phyloP scores from a whole-genome alignment of 2,329 filamentous ascomycete genomes.

The Paecilomyces fulvus region DNA sequence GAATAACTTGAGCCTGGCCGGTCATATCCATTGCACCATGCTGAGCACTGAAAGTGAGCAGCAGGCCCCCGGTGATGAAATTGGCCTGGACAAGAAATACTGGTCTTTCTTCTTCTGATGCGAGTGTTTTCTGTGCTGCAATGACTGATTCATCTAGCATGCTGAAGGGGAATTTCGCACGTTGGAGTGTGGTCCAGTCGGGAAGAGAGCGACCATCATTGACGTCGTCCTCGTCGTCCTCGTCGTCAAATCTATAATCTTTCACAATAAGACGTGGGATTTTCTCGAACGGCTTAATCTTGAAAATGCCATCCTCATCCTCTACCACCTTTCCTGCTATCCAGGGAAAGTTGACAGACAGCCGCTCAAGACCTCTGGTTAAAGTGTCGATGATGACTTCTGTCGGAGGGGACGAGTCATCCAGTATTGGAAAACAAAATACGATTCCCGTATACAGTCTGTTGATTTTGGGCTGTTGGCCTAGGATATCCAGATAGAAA shows the following conservation, averaged over 20 bases:
- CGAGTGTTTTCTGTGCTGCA: slow-evolving; percentile 35
- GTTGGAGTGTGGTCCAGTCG: slow-evolving; percentile 30
- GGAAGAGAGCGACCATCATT: slow-evolving; percentile 21
- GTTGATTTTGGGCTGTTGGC: slow-evolving; percentile 32
- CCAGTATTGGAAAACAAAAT: slow-evolving; percentile 29
- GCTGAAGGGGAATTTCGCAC: slow-evolving; percentile 36
- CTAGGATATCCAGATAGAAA: slow-evolving; percentile 33
- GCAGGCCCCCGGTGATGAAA: slow-evolving; percentile 41
- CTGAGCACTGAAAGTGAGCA: slow-evolving; percentile 42
- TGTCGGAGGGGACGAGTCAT: slow-evolving; percentile 9
- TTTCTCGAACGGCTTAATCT: slow-evolving; percentile 29
- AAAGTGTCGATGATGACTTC: slow-evolving; percentile 22
- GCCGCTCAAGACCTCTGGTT: slow-evolving; percentile 27
- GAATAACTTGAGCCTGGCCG: slow-evolving; percentile 41
- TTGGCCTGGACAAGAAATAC: slow-evolving; percentile 43
- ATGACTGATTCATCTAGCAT: slow-evolving; percentile 42
- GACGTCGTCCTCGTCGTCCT: neutral
- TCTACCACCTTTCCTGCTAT: slow-evolving; percentile 38
- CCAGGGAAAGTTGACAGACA: slow-evolving; percentile 40
- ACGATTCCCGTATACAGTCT: slow-evolving; percentile 41
- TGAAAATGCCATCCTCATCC: slow-evolving; percentile 25
- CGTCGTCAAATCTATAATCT: slow-evolving; percentile 32
- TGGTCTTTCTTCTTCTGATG: slow-evolving; percentile 19
- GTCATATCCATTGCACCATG: slow-evolving; percentile 46
- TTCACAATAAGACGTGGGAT: slow-evolving; percentile 32